Conservation (phyloP, 495 filamentous ascomycete species). For the Daldinia loculata region DNA sequence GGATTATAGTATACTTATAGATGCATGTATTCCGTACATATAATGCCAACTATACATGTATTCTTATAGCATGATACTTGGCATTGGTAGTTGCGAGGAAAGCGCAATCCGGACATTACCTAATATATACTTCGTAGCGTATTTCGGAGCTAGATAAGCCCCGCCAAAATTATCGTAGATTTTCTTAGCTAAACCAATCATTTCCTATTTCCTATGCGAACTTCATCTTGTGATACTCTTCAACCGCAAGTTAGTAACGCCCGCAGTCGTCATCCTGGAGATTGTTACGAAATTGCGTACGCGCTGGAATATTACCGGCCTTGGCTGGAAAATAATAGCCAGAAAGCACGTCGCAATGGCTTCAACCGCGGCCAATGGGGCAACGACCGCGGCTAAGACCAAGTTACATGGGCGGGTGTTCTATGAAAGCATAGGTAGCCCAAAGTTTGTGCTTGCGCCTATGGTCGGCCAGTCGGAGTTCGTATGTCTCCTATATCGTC, state of each 20-base stretch:
- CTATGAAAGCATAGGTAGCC: conserved; percentile 91
- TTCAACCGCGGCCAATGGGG: conserved; percentile 14
- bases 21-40: too few species aligned
- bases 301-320: conserved; percentile 28
- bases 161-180: conserved; percentile 18
- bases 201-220: neutral
- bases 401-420: conserved; percentile 88
- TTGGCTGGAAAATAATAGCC: conserved; percentile 26
- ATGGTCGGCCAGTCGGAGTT: conserved; percentile 99
- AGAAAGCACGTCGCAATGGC: conserved; percentile 29
- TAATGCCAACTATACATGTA: too few species aligned
- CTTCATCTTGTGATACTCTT: neutral
- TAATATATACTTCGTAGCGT: neutral
- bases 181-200: conserved; percentile 21
- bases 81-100: neutral
- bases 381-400: conserved; percentile 40
- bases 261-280: conserved; percentile 26
- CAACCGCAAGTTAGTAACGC: neutral
- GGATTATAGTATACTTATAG: too few species aligned
- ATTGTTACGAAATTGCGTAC: conserved; percentile 6
- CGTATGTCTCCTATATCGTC: conserved; percentile 61
- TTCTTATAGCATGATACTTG: too few species aligned
- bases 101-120: neutral
- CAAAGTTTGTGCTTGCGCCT: conserved; percentile 88
- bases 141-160: neutral